phyloP scores from a whole-genome alignment of 2,329 filamentous ascomycete genomes.

The Plectosphaerella sp. region DNA sequence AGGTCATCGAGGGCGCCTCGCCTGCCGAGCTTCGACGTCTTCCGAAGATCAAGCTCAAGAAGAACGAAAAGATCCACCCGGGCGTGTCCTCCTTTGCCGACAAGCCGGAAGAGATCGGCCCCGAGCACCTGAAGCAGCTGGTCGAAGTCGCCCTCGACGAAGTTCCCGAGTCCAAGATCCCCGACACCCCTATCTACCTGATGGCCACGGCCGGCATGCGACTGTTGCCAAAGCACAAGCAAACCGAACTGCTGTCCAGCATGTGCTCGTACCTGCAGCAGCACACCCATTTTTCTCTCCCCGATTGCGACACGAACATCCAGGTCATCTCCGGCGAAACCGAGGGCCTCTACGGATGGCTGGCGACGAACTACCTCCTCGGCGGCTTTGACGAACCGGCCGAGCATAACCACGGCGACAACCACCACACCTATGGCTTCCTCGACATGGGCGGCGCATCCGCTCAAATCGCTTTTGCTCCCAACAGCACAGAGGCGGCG shows the following conservation, averaged over 20 bases:
- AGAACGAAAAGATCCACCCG: conserved; percentile 90
- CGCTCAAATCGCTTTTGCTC: conserved; percentile 95
- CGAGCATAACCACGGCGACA: conserved; percentile 75
- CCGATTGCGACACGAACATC: conserved; percentile 85
- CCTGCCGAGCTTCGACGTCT: conserved; percentile 60
- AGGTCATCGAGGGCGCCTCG: conserved; percentile 47
- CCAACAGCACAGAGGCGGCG: conserved; percentile 83
- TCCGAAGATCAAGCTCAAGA: conserved; percentile 77
- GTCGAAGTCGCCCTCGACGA: conserved; percentile 76
- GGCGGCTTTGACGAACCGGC: conserved; percentile 81
- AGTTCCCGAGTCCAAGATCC: conserved; percentile 70
- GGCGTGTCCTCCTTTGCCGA: conserved; percentile 88
- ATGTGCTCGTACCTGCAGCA: conserved; percentile 79
- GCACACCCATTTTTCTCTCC: conserved; percentile 76
- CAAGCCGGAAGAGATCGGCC: conserved; percentile 69
- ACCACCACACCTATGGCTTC: conserved; percentile 93
- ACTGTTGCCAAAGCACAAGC: conserved; percentile 69
- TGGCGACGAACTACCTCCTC: conserved; percentile 91
- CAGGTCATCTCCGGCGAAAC: conserved; percentile 95
- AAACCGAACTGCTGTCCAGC: conserved; percentile 66
- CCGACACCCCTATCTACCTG: conserved; percentile 86
- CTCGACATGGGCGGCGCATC: conserved; percentile 98
- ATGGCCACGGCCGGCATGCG: conserved; percentile 96
- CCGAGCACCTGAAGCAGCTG: conserved; percentile 74
- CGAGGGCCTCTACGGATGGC: conserved; percentile 94